Conservation (phyloP, 805 yeast species). For the Candida vaughaniae region DNA sequence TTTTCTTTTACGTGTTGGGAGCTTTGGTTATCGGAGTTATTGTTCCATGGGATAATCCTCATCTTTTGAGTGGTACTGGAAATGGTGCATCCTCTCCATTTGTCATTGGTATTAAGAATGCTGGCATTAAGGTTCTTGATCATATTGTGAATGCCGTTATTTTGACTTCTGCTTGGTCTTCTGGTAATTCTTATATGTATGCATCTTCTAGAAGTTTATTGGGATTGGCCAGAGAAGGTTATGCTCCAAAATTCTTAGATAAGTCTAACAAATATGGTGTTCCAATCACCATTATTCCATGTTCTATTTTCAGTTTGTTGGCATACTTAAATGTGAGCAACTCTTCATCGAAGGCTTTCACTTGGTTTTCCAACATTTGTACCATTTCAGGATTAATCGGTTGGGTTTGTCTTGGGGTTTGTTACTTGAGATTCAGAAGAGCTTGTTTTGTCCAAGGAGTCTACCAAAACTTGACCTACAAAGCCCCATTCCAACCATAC, state of each 20-base stretch:
- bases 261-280: conserved; percentile 16
- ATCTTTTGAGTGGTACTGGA: conserved; percentile 32
- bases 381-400: conserved; percentile 69
- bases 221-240: conserved; percentile 19
- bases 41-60: conserved; percentile 27
- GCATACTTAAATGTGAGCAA: conserved; percentile 43
- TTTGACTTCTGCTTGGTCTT: conserved; percentile 70
- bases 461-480: conserved; percentile 21
- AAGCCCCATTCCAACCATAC: conserved; percentile 29
- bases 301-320: conserved; percentile 22
- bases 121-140: conserved; percentile 56
- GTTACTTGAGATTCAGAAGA: conserved; percentile 61
- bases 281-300: conserved; percentile 19
- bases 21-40: conserved; percentile 41
- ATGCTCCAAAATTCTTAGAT: conserved; percentile 20
- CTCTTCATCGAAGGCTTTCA: conserved; percentile 60
- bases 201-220: conserved; percentile 29
- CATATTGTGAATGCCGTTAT: conserved; percentile 73
- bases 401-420: conserved; percentile 54
- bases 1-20: conserved; percentile 40
- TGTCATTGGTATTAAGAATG: conserved; percentile 32
- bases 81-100: conserved; percentile 35
- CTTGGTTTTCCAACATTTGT: conserved; percentile 70
- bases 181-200: conserved; percentile 43
- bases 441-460: conserved; percentile 10